Conservation (phyloP, 805 yeast species). For the Cyberlindnera mrakii region DNA sequence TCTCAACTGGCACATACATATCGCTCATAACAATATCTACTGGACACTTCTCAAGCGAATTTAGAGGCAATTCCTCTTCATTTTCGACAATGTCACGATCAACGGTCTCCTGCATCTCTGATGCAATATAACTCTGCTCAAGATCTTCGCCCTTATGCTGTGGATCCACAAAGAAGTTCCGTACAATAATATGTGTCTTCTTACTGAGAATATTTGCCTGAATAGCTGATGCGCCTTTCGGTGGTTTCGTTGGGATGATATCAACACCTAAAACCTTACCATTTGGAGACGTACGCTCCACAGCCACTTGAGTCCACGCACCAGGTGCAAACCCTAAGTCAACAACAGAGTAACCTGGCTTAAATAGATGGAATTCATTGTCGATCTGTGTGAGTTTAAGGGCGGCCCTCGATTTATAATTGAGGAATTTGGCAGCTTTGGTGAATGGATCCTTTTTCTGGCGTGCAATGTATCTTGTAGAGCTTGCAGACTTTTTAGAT, state of each 20-base stretch:
- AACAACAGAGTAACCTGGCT: conserved; percentile 53
- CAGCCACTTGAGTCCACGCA: conserved; percentile 87
- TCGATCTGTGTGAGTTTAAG: conserved; percentile 78
- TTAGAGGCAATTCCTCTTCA: conserved; percentile 1
- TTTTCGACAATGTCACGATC: conserved; percentile 7
- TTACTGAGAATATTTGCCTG: conserved; percentile 84
- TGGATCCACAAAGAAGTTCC: conserved; percentile 36
- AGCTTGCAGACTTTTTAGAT: conserved; percentile 39
- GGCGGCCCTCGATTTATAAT: conserved; percentile 83
- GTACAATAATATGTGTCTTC: conserved; percentile 51
- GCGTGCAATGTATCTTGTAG: conserved; percentile 69
- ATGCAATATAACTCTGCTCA: conserved; percentile 26
- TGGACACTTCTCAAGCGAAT: conserved; percentile 24
- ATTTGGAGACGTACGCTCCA: conserved; percentile 39
- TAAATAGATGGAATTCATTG: conserved; percentile 53
- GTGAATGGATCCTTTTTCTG: conserved; percentile 62
- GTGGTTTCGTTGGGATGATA: conserved; percentile 72
- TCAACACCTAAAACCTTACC: conserved; percentile 78
- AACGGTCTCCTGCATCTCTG: conserved; percentile 19
- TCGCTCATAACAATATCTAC: conserved; percentile 72
- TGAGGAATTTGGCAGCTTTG: conserved; percentile 54
- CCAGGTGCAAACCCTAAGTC: conserved; percentile 95
- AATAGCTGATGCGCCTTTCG: conserved; percentile 68
- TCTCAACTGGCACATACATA: conserved; percentile 70
- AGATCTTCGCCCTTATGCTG: conserved; percentile 5